Evolutionary conservation across 768 basidiomycete genomes (phyloP), one percentile per base, ranked within the genome.

Genomic region (Russula griseocarnosa): DNA sequence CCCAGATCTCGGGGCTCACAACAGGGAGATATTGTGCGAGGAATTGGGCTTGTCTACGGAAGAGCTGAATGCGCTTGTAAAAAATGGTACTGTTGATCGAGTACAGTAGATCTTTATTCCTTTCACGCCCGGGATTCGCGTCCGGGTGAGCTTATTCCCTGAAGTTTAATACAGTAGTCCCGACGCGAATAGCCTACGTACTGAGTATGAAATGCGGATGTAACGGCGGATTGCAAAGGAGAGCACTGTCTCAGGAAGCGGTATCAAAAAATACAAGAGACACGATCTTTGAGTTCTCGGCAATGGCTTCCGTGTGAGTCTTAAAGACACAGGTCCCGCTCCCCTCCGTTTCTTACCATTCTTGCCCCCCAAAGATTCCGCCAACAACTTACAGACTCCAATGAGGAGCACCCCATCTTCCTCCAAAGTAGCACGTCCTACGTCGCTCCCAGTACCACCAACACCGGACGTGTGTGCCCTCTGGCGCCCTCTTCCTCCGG

Each of bases 1-100:
- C 0, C 87, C 86, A 2, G 78, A 86, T 64, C 74, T 88, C n/a
- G 87, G 87, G 4, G 72, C 71, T 30, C 74, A 76, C 53, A 75
- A 73, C 58, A 67, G 66, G n/a, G 75, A 76, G 63, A 73, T 76
- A 46, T 61, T 76, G 10, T 55, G 70, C 24, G 70, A 64, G 1
- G 70, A 73, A 56, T 65, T 76, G 26, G 74, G 72, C 3, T 55
- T 76, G 3, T 60, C 69, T 0, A 67, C 65, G 11, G 70, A 69
- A 3, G 73, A 75, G 56, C 62, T 75, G 24, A 53, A 36, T 5
- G 36, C 44, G 34, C 66, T 75, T 10, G 67, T 71, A 55, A 61
- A 59, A 18, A 55, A 28, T 1, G 53, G 34, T 22, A 55, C 34
- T 0, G 53, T 55, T 8, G 53, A 36, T 14, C 36, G 34, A 16